Percentiles rank a stretch among this genome's conserved stretches.
phyloP scores from a whole-genome alignment of 345 rosid genomes.

The Ricinus communis region DNA sequence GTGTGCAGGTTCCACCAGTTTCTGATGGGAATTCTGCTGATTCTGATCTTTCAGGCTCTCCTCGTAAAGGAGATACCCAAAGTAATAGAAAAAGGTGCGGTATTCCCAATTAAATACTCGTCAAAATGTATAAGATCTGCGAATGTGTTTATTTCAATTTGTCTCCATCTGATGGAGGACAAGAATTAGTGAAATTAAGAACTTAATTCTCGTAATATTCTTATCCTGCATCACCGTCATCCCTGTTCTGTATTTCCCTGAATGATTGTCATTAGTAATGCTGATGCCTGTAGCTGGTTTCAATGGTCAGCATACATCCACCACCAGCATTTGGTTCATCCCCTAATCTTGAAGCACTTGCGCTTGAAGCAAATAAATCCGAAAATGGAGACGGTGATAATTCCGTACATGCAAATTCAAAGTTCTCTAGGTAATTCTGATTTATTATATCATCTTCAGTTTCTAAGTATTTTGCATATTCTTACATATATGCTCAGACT shows the following conservation, averaged over 20 bases:
- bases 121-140: neutral
- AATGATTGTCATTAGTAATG: constrained; percentile 14
- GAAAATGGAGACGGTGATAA: constrained; percentile 57
- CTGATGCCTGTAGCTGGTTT: constrained; percentile 31
- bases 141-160: neutral
- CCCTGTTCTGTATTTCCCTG: constrained; percentile 9
- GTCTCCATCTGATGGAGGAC: neutral
- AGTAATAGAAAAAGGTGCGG: constrained; percentile 53
- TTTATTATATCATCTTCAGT: neutral
- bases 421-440: constrained; percentile 54
- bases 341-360: constrained; percentile 90
- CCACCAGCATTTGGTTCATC: constrained; percentile 98
- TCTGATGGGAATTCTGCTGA: constrained; percentile 46
- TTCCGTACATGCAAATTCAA: constrained; percentile 77
- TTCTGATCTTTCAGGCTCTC: constrained; percentile 37
- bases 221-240: no score
- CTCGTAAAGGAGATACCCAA: constrained; percentile 27
- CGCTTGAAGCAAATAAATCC: constrained; percentile 52
- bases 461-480: neutral
- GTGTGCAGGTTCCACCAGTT: constrained; percentile 63
- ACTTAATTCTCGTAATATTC: no score
- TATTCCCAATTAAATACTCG: constrained; percentile 4
- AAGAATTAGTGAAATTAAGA: no score
- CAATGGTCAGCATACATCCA: constrained; percentile 77
- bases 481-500: no score